Evolutionary conservation across 257 asterid species (phyloP), one percentile per base, ranked within the genome.

Genomic region (Solanum ahanhuiri): DNA sequence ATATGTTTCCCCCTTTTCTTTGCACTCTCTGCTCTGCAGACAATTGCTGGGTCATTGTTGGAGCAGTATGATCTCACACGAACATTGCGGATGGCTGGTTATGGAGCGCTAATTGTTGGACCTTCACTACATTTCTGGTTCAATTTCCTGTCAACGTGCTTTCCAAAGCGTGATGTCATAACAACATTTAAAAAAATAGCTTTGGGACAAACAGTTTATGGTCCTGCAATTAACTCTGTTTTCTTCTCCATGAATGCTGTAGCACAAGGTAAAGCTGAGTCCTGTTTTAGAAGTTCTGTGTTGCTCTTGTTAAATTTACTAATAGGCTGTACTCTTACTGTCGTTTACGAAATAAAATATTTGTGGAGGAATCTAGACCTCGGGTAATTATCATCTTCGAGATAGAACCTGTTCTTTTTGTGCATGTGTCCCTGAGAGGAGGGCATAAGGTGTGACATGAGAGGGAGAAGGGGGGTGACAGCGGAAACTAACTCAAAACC

Each of bases 211-310:
- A 83, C 92, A 8, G 5, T 91, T 17, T 97, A 85, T 88, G 99
- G 99, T 14, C 99, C 99, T 75, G 88, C 89, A 23, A 90, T 97
- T 95, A 97, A 95, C 82, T 90, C 60, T 45, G 70, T 91, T 3
- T 97, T 97, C 95, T 94, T 95, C 94, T 94, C 99, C 15, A 89
- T 86, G 12, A 95, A 97, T 86, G 99, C 98, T 69, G 98, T 95
- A 85, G 87, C 93, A 35, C 98, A 93, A 93, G 99, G 99, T 96
- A 89, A 9, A 3, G 9, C 41, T 20, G 31, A 4, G 23, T 82
- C 83, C 69, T 83, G n/a, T 12, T 28, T 41, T 81, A 81, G 17
- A 23, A 41, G 0, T 71, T 43, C 31, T 69, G n/a, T 6, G 20
- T 58, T 81, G 31, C 82, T 35, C 51, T 41, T 6, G 33, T 75